Evolutionary conservation across 2,329 filamentous ascomycete species (phyloP).

Genomic region (Apiospora rasikravindrae): DNA sequence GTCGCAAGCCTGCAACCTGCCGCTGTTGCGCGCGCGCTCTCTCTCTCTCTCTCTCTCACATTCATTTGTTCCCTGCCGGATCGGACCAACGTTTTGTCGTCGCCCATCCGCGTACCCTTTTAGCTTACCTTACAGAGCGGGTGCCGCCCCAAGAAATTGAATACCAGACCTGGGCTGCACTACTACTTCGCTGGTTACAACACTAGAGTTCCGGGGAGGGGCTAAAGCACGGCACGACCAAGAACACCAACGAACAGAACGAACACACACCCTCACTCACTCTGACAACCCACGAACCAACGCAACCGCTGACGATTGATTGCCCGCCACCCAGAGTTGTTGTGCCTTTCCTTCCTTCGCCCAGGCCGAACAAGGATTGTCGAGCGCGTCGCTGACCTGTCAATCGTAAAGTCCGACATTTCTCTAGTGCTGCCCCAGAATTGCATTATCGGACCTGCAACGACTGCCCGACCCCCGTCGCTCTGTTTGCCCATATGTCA

Average conservation of each 20-base stretch:
- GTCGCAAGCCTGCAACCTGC: slow-evolving; percentile 13
- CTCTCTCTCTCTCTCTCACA: not conserved
- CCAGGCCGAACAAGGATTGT: slow-evolving; percentile 11
- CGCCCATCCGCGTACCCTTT: slow-evolving; percentile 3
- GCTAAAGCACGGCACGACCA: slow-evolving; percentile 19
- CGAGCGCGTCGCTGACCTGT: slow-evolving; percentile 13
- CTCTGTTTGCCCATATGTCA: slow-evolving; percentile 15
- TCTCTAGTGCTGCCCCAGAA: not conserved
- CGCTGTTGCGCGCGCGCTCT: not conserved
- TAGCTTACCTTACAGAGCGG: slow-evolving; percentile 11
- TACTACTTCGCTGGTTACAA: slow-evolving; percentile 16
- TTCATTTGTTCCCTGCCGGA: slow-evolving; percentile 12
- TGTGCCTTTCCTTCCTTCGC: slow-evolving; percentile 14
- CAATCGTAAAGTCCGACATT: not conserved
- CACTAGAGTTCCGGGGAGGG: slow-evolving; percentile 19
- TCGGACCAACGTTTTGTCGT: slow-evolving; percentile 16
- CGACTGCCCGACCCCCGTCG: slow-evolving; percentile 13
- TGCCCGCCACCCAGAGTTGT: slow-evolving; percentile 13
- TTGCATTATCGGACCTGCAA: slow-evolving; percentile 16
- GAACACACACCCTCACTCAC: slow-evolving; percentile 14
- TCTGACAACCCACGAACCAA: slow-evolving; percentile 4
- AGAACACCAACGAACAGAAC: slow-evolving; percentile 14
- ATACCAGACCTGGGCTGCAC: slow-evolving; percentile 8
- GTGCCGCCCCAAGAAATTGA: slow-evolving; percentile 15
- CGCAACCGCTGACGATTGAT: slow-evolving; percentile 3